Evolutionary conservation across 1,284 basidiomycete genomes (phyloP).

Genomic region (Ganoderma multipileum): DNA sequence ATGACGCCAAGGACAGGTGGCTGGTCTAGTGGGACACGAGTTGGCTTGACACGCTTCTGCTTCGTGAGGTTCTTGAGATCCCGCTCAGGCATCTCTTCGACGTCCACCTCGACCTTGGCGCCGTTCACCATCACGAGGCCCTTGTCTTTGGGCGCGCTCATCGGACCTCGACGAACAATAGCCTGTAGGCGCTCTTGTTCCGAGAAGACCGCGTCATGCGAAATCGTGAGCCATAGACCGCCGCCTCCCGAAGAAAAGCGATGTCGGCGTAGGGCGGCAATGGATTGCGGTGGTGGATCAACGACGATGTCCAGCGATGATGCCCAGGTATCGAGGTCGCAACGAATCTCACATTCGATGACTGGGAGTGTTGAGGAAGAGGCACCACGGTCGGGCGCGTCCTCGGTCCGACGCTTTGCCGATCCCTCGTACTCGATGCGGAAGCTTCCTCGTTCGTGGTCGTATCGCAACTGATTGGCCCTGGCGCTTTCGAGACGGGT

Average conservation of each 20-base stretch:
- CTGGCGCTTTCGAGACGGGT: slow-evolving; percentile 87
- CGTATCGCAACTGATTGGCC: slow-evolving; percentile 79
- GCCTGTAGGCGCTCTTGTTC: slow-evolving; percentile 79
- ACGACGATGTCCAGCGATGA: slow-evolving; percentile 89
- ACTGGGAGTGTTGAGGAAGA: slow-evolving; percentile 48
- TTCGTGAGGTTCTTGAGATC: slow-evolving; percentile 87
- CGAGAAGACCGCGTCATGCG: slow-evolving; percentile 82
- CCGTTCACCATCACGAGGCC: slow-evolving; percentile 92
- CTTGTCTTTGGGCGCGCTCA: slow-evolving; percentile 68
- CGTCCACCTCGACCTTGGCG: slow-evolving; percentile 84
- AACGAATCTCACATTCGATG: slow-evolving; percentile 94
- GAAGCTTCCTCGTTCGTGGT: slow-evolving; percentile 86
- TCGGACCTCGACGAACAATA: slow-evolving; percentile 79
- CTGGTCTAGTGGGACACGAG: slow-evolving; percentile 90
- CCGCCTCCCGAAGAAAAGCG: slow-evolving; percentile 88
- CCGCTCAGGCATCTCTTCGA: slow-evolving; percentile 89
- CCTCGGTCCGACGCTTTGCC: slow-evolving; percentile 52
- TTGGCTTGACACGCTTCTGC: slow-evolving; percentile 88
- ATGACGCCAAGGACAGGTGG: slow-evolving; percentile 83
- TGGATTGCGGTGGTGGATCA: slow-evolving; percentile 90
- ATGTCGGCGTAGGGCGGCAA: slow-evolving; percentile 88
- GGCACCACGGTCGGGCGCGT: slow-evolving; percentile 9
- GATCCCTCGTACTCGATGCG: slow-evolving; percentile 87
- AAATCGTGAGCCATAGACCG: slow-evolving; percentile 95
- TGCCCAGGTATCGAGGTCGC: slow-evolving; percentile 94